Evolutionary conservation across 208 protist genomes (phyloP), one percentile per base, ranked within the genome.

Genomic region (Plasmodiophora brassicae): DNA sequence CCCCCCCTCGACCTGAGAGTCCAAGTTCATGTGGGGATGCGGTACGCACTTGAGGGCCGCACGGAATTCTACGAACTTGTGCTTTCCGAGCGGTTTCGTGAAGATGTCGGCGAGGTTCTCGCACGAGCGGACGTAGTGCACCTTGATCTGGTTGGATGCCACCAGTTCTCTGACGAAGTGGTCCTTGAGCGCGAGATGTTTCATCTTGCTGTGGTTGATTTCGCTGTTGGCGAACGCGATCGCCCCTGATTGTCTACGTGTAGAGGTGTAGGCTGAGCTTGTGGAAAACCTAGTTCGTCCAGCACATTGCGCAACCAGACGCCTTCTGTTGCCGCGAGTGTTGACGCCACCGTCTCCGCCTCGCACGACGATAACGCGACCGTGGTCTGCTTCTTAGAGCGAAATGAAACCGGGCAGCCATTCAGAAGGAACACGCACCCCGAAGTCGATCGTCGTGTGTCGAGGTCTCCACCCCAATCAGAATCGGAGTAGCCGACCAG

Each of bases 141-240:
- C 65, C 32, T 78, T 14, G 25, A 57, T 57, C 25, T 57, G 50
- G 25, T 57, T 57, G 50, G 20, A 28, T 28, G 50, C 50, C 5
- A 78, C 65, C 14, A 78, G n/a, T 78, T 78, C 5, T 38, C 65
- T n/a, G 41, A 78, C n/a, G 41, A 78, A 78, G n/a, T 32, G 5
- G 20, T 78, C 14, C 65, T 38, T 5, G 20, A 78, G 65, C 5
- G 65, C 65, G n/a, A 78, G 5, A 78, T 78, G 65, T 78, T 78
- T 78, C 65, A 78, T 78, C n/a, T 78, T 78, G 10, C 32, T 44
- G n/a, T 78, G 65, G 41, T 78, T 78, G 5, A 78, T 32, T 32
- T 78, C 65, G n/a, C 41, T 78, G 32, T 36, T 14, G n/a, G 14
- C 65, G n/a, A 78, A 78, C 5, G 65, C 32, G 41, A 78, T 78